A percentile compares a stretch with the other conserved stretches of the same genome.
Conservation (phyloP, 2,329 filamentous ascomycete genomes). For the Aspergillus hiratsukae region DNA sequence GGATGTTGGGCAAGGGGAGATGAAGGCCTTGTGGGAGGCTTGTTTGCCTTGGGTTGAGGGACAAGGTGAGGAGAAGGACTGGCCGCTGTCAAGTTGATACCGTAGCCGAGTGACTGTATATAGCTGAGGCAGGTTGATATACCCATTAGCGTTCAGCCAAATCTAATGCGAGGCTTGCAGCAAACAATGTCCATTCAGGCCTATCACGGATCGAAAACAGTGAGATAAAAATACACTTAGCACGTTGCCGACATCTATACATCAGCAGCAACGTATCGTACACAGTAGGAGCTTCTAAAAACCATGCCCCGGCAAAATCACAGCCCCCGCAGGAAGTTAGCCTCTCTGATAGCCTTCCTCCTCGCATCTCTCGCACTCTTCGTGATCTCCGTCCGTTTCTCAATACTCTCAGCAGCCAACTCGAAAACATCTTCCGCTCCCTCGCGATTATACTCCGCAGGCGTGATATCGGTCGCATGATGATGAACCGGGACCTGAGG, state of each 20-base stretch:
- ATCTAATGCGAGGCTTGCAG: neutral
- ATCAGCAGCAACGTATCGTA: conserved; percentile 12
- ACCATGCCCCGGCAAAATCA: conserved; percentile 21
- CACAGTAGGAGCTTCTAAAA: conserved; percentile 6
- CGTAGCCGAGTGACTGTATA: neutral
- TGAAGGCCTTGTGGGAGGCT: conserved; percentile 26
- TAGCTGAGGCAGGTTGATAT: neutral
- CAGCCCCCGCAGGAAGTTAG: conserved; percentile 46
- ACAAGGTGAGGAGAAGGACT: conserved; percentile 32
- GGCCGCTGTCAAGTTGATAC: conserved; percentile 17
- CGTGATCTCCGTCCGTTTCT: conserved; percentile 39
- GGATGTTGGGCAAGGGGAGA: conserved; percentile 23
- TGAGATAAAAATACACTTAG: conserved; percentile 31
- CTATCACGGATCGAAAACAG: conserved; percentile 21
- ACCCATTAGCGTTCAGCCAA: neutral
- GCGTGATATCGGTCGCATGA: conserved; percentile 42
- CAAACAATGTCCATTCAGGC: conserved; percentile 5
- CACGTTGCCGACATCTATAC: conserved; percentile 7
- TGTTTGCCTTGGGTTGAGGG: conserved; percentile 29
- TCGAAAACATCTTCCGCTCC: conserved; percentile 21
- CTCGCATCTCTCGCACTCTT: conserved; percentile 43
- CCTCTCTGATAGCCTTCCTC: conserved; percentile 44
- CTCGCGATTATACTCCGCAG: conserved; percentile 31
- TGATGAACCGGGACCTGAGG: conserved; percentile 43
- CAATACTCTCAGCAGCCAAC: conserved; percentile 33